These are phyloP conservation scores for Mycena vulgaris DNA, from an alignment of 768 basidiomycete genomes.

Conservation along the genomic window DNA sequence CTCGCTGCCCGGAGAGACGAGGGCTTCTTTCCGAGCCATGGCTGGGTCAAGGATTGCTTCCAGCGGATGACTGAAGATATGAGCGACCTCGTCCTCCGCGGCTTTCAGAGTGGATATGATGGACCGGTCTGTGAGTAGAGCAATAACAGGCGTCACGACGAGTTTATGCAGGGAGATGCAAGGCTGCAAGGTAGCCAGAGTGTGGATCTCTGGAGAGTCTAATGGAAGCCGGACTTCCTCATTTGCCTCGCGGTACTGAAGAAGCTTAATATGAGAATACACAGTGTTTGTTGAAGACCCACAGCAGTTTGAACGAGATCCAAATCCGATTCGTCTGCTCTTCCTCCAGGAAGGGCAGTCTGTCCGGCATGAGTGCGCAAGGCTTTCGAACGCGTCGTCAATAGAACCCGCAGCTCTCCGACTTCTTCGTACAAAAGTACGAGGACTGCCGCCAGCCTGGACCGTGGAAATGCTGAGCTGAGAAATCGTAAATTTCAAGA, in stretches of 20 bases:
- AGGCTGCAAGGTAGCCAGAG: conserved; percentile 74
- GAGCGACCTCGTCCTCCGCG: conserved; percentile 78
- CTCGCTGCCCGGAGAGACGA: conserved; percentile 74
- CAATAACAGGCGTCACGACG: conserved; percentile 86
- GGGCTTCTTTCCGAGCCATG: conserved; percentile 59
- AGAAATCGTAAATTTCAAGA: conserved; percentile 36
- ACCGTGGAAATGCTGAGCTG: conserved; percentile 51
- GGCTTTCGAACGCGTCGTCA: conserved; percentile 88
- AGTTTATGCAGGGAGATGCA: conserved; percentile 78
- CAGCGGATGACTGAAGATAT: conserved; percentile 86
- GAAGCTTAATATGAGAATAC: conserved; percentile 8
- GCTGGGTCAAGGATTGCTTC: conserved; percentile 78
- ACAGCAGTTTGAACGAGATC: conserved; percentile 84
- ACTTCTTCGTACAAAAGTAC: conserved; percentile 84
- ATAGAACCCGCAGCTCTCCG: conserved; percentile 78
- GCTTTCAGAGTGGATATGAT: conserved; percentile 70
- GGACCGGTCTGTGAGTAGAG: conserved; percentile 70
- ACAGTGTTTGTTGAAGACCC: conserved; percentile 47
- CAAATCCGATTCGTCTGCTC: conserved; percentile 76
- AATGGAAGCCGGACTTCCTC: conserved; percentile 88
- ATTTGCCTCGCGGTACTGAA: conserved; percentile 84
- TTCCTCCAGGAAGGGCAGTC: conserved; percentile 89
- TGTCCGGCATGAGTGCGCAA: conserved; percentile 85
- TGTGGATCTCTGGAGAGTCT: conserved; percentile 68
- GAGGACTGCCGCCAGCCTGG: conserved; percentile 81